A percentile compares a stretch with the other conserved stretches of the same genome.
Conservation (phyloP, 257 asterid species). For the Verbena officinalis region DNA sequence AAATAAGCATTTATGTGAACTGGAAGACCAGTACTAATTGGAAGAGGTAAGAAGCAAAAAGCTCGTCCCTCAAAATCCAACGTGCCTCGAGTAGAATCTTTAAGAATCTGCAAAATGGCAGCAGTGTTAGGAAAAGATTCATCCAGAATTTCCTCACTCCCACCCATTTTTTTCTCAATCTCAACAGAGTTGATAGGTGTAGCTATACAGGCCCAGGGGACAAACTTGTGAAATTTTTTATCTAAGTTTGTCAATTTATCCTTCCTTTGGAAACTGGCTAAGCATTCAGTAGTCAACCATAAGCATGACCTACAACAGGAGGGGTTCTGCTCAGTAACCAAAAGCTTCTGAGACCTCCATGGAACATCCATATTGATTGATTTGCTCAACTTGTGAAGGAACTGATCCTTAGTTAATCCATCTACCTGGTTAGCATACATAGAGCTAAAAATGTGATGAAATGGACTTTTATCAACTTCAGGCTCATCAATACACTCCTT, state of each 20-base stretch:
- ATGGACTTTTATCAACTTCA: slow-evolving; percentile 58
- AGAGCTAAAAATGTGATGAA: slow-evolving; percentile 66
- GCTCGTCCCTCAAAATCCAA: slow-evolving; percentile 85
- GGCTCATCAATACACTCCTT: slow-evolving; percentile 66
- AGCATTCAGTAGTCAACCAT: slow-evolving; percentile 89
- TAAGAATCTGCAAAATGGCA: slow-evolving; percentile 49
- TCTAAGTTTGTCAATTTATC: slow-evolving; percentile 48
- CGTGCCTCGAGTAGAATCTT: slow-evolving; percentile 39
- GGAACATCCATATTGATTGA: slow-evolving; percentile 56
- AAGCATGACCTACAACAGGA: slow-evolving; percentile 60
- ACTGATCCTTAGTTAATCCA: slow-evolving; percentile 61
- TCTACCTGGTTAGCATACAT: slow-evolving; percentile 64
- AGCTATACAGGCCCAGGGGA: slow-evolving; percentile 95
- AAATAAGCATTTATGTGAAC: slow-evolving; percentile 92
- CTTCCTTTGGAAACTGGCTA: slow-evolving; percentile 53
- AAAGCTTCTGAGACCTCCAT: slow-evolving; percentile 88
- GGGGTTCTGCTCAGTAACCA: slow-evolving; percentile 71
- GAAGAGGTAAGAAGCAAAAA: slow-evolving; percentile 93
- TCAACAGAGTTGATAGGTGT: slow-evolving; percentile 60
- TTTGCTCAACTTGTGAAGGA: slow-evolving; percentile 68
- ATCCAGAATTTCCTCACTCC: slow-evolving; percentile 38
- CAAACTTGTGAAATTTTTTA: slow-evolving; percentile 61
- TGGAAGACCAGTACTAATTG: slow-evolving; percentile 86
- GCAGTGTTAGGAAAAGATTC: slow-evolving; percentile 43
- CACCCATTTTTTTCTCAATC: slow-evolving; percentile 39